These are phyloP conservation scores for Pelagomonas calceolata DNA, from an alignment of 108 stramenopile species.

Conservation along the genomic window DNA sequence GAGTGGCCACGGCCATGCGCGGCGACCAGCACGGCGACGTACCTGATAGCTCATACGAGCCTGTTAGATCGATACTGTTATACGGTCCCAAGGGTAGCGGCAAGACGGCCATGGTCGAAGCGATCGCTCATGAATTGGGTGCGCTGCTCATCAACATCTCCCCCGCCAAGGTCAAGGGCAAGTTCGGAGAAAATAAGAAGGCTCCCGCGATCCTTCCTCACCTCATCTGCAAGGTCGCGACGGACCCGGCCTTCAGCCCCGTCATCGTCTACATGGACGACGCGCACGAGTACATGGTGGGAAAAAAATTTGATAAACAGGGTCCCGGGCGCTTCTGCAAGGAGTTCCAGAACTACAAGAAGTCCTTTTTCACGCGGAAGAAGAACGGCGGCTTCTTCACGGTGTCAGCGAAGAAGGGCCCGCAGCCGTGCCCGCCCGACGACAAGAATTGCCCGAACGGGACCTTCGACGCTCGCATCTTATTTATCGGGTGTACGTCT, in stretches of 20 bases:
- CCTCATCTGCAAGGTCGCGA: constrained; percentile 67
- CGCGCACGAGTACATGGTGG: constrained; percentile 52
- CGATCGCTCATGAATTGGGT: constrained; percentile 62
- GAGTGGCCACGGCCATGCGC: constrained; percentile 31
- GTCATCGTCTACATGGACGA: constrained; percentile 69
- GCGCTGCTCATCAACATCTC: constrained; percentile 66
- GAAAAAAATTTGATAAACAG: constrained; percentile 25
- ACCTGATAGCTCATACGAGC: too few species aligned
- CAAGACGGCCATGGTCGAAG: constrained; percentile 62
- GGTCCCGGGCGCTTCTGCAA: constrained; percentile 55
- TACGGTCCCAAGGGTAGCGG: constrained; percentile 64
- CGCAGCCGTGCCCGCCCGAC: too few species aligned
- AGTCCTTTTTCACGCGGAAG: constrained; percentile 43
- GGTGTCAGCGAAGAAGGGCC: too few species aligned
- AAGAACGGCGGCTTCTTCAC: too few species aligned
- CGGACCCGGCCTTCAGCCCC: constrained; percentile 49
- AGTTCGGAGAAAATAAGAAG: constrained; percentile 51
- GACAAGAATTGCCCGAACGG: too few species aligned
- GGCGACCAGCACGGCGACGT: constrained; percentile 22
- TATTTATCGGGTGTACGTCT: constrained; percentile 56
- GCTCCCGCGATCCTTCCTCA: constrained; percentile 60
- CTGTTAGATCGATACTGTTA: constrained; percentile 51
- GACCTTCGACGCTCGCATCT: constrained; percentile 61
- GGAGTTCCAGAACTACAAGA: constrained; percentile 61
- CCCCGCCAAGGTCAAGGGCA: constrained; percentile 38